These are phyloP conservation scores for Phytophthora rubi DNA, from an alignment of 352 stramenopile genomes.

Conservation along the genomic window DNA sequence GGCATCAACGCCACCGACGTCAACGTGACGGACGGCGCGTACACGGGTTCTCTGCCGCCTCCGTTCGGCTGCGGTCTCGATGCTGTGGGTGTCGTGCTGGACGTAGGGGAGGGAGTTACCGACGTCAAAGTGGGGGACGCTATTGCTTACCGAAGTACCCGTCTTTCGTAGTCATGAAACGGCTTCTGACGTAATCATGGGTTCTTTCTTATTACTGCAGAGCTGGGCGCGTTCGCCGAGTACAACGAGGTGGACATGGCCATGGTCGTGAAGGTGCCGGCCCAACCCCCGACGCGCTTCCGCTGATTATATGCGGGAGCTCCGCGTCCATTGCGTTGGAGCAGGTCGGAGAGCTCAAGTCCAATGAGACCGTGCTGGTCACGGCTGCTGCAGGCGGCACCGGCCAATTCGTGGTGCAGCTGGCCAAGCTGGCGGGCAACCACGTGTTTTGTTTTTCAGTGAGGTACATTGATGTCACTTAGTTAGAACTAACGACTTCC, in stretches of 20 bases:
- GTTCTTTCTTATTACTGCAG: not conserved
- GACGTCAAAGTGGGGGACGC: slow-evolving; percentile 3
- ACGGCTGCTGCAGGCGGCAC: slow-evolving; percentile 63
- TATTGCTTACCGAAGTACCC: not conserved
- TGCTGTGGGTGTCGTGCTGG: not conserved
- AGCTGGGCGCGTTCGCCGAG: slow-evolving; percentile 1
- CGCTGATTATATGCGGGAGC: slow-evolving; percentile 43
- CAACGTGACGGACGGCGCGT: slow-evolving; percentile 50
- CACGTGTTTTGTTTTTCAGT: slow-evolving; percentile 7
- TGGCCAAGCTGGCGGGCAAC: slow-evolving; percentile 76
- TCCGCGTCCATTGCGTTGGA: slow-evolving; percentile 53
- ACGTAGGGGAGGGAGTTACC: not conserved
- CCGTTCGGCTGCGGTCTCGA: slow-evolving; percentile 30
- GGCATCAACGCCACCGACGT: slow-evolving; percentile 54
- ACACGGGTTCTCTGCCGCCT: slow-evolving; percentile 22
- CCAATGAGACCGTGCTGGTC: slow-evolving; percentile 52
- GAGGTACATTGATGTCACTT: no score
- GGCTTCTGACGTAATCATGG: not conserved
- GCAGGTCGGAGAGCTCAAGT: slow-evolving; percentile 48
- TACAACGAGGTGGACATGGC: slow-evolving; percentile 10
- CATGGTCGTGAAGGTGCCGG: slow-evolving; percentile 30
- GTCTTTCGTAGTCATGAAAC: not conserved
- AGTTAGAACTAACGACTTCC: no score
- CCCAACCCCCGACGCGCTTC: slow-evolving; percentile 25
- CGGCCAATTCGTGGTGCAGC: slow-evolving; percentile 74